Evolutionary conservation across 1,284 basidiomycete species (phyloP).

Genomic region (Amylostereum chailletii): DNA sequence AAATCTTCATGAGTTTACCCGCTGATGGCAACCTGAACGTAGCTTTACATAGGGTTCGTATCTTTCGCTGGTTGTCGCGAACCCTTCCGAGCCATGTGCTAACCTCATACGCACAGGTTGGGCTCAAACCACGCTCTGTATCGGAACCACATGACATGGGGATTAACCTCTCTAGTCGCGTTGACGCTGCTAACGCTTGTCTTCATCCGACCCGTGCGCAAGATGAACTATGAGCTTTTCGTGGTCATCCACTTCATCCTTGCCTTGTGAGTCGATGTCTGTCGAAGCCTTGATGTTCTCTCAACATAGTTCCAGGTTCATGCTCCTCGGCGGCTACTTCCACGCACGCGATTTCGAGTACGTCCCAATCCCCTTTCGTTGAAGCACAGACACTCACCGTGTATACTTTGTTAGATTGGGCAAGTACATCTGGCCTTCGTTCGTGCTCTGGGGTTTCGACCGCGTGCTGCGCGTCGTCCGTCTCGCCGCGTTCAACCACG

Average conservation of each 20-base stretch:
- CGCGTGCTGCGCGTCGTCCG: slow-evolving; percentile 45
- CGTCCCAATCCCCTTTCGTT: slow-evolving; percentile 4
- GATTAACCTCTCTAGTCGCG: slow-evolving; percentile 11
- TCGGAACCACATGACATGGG: slow-evolving; percentile 3
- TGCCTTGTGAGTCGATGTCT: slow-evolving; percentile 14
- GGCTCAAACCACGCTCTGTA: not conserved
- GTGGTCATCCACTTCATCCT: slow-evolving; percentile 17
- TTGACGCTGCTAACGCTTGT: slow-evolving; percentile 15
- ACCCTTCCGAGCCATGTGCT: not conserved
- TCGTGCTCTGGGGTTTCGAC: slow-evolving; percentile 61
- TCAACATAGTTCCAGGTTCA: slow-evolving; percentile 9
- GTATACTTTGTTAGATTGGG: slow-evolving; percentile 14
- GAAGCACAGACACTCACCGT: not conserved
- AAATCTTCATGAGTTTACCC: not conserved
- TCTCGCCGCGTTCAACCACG: slow-evolving; percentile 43
- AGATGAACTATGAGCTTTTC: slow-evolving; percentile 17
- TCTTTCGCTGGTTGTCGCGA: not conserved
- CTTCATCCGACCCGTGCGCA: slow-evolving; percentile 16
- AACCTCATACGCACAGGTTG: not conserved
- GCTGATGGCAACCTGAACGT: not conserved
- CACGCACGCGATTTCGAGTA: slow-evolving; percentile 26
- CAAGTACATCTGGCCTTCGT: slow-evolving; percentile 44
- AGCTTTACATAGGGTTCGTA: not conserved
- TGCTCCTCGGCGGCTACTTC: slow-evolving; percentile 17
- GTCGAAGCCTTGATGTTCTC: not conserved